These are phyloP conservation scores for Cutaneotrichosporon sp. DNA, from an alignment of 1,284 basidiomycete species.

Conservation along the genomic window DNA sequence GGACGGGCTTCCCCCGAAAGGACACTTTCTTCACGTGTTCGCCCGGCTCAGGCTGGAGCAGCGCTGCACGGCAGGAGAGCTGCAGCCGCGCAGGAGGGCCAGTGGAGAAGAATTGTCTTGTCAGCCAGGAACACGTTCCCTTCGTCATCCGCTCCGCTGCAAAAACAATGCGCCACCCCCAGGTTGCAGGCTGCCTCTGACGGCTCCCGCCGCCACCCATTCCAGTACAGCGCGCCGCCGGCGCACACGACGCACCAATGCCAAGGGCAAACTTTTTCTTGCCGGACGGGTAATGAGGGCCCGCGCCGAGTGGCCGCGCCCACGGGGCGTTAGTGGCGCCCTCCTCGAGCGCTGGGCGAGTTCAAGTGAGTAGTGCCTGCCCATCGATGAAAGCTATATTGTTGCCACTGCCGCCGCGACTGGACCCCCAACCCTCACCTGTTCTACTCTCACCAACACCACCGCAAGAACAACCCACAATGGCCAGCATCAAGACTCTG, in stretches of 20 bases:
- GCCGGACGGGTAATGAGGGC: background rate
- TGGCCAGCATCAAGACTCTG: slow-evolving; percentile 16
- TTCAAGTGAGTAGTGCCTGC: too few relatives aligned
- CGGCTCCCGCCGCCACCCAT: background rate
- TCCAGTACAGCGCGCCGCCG: background rate
- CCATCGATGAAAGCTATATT: background rate
- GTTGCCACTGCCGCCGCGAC: background rate
- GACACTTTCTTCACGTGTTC: background rate
- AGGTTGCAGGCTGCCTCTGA: background rate
- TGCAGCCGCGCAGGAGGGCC: too few relatives aligned
- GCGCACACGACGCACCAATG: background rate
- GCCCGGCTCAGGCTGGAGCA: too few relatives aligned
- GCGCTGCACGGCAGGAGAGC: too few relatives aligned
- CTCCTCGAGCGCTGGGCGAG: too few relatives aligned
- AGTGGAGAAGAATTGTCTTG: background rate
- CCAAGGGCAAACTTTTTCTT: background rate
- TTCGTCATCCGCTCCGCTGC: background rate
- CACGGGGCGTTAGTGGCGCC: background rate
- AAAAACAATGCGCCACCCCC: background rate
- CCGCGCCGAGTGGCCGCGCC: background rate
- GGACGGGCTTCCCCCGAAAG: background rate
- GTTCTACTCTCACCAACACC: slow-evolving; percentile 2
- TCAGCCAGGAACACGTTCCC: background rate
- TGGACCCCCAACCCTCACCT: background rate
- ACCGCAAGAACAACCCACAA: too few relatives aligned